Percentiles rank a stretch among this genome's conserved stretches.
These are phyloP conservation scores for Clonostachys rhizophaga DNA, from an alignment of 2,329 filamentous ascomycete species.

Conservation along the genomic window DNA sequence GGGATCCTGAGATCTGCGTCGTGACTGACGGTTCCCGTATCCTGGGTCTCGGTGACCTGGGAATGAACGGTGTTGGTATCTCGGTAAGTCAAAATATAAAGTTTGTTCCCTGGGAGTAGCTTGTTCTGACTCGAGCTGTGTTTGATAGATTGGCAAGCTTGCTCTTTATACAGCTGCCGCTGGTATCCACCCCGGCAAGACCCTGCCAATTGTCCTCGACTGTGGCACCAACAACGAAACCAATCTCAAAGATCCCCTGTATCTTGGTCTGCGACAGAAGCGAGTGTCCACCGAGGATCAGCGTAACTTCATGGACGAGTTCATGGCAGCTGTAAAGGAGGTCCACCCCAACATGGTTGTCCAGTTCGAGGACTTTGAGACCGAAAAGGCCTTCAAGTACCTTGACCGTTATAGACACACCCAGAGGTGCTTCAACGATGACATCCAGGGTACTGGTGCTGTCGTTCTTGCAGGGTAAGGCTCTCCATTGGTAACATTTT, in stretches of 20 bases:
- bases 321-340: conserved; percentile 88
- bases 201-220: conserved; percentile 65
- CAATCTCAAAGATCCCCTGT: conserved; percentile 68
- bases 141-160: conserved; percentile 74
- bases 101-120: background rate
- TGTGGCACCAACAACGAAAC: conserved; percentile 62
- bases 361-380: conserved; percentile 98
- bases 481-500: conserved; percentile 1
- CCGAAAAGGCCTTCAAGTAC: conserved; percentile 84
- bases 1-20: conserved; percentile 89
- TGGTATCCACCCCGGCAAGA: conserved; percentile 87
- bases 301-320: conserved; percentile 91
- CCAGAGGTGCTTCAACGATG: conserved; percentile 97
- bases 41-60: conserved; percentile 88
- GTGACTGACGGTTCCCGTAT: conserved; percentile 94
- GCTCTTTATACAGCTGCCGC: conserved; percentile 93
- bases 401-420: conserved; percentile 82
- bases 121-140: conserved; percentile 11
- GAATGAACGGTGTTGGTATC: conserved; percentile 96
- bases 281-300: conserved; percentile 76
- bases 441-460: conserved; percentile 95
- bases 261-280: conserved; percentile 83
- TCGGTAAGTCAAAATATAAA: conserved; percentile 52
- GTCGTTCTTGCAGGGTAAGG: conserved; percentile 81
- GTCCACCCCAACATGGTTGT: conserved; percentile 65